Base-by-base conservation (phyloP, 495 filamentous ascomycete species). In the Annulohypoxylon bovei region DNA sequence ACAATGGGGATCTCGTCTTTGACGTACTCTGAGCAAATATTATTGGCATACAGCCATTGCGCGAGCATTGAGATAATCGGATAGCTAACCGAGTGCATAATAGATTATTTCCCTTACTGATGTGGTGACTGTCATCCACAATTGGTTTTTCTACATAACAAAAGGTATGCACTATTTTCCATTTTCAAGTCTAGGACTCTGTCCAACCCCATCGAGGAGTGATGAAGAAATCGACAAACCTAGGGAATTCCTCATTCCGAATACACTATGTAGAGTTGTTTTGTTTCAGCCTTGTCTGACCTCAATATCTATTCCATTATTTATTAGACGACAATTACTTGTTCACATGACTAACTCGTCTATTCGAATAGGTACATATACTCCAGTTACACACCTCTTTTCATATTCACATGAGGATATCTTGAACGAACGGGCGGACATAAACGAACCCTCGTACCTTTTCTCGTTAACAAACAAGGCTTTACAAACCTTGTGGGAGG, bases 221-320 rank as follows among this genome's bases (percentile, higher is more conserved):
- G 93, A 97, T 88, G 80, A 87, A 85, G 83, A 83, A 86, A 94
- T 89, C 90, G 84, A 77, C 69, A 88, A 88, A 75, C 75, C 90
- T 88, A 93, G 92, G 70, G 94, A 92, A 97, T 97, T 97, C 94
- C 94, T 97, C 94, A 90, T 91, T 85, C 94, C 87, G 89, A 97
- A 96, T 83, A 88, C 80, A 89, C 77, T 75, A 90, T 96, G 93
- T 95, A 85, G 93, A 96, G 86, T 86, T 88, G 89, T 92, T 88
- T 85, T 91, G 93, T 97, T 96, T 97, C 94, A 97, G 93, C 94
- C 94, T 97, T 97, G 94, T 97, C 93, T 97, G 94, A 97, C 84
- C 64, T 66, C 53, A 76, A 42, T 67, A 55, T 33, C 59, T 60
- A 49, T 62, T 39, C 72, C 73, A 65, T 69, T 73, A 76, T 42